Base-by-base conservation (phyloP, 352 stramenopile species). In the Phytophthora palmivora region DNA sequence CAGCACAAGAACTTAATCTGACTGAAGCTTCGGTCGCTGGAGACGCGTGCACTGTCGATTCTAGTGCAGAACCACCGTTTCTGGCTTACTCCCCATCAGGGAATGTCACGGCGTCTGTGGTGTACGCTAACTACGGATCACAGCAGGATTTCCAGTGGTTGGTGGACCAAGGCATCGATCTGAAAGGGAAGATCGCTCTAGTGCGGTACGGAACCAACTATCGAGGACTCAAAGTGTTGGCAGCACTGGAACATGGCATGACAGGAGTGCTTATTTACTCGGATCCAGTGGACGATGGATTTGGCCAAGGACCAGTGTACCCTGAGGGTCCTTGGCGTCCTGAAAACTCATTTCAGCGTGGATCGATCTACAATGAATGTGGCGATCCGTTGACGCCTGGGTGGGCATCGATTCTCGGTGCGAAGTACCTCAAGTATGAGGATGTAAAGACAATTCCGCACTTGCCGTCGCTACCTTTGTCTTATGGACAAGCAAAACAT, bases 51-150 rank as follows among this genome's bases (percentile, higher is more conserved):
- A 82, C 66, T 36, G 80, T 46, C 39, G 72, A 61, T 58, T 43
- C 58, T 55, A 72, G 68, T 50, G 87, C 72, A 55, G 76, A 79
- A 67, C 89, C 75, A 70, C 79, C 87, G 10, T 97, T 94, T 67
- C 66, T 95, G 53, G 90, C 83, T 2, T 97, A 96, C 70, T 77
- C 81, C 7, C 74, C 85, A 3, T 85, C 80, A 6, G 90, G 88
- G 5, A 77, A 87, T 47, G 64, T 93, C 19, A 81, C 69, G 24
- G 71, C 68, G 7, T 36, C 81, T 1, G 58, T 94, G 8, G 87
- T 97, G 48, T 97, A 96, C 71, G 87, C 78, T 19, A 96, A 97
- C 72, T 92, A 92, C 57, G 90, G 84, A 3, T 71, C 67, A n/a
- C 88, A 79, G 14, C 47, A 74, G 41, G 89, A 97, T 62, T 97